phyloP scores from a whole-genome alignment of 2,329 filamentous ascomycete species.

The Eurotiales sp. region DNA sequence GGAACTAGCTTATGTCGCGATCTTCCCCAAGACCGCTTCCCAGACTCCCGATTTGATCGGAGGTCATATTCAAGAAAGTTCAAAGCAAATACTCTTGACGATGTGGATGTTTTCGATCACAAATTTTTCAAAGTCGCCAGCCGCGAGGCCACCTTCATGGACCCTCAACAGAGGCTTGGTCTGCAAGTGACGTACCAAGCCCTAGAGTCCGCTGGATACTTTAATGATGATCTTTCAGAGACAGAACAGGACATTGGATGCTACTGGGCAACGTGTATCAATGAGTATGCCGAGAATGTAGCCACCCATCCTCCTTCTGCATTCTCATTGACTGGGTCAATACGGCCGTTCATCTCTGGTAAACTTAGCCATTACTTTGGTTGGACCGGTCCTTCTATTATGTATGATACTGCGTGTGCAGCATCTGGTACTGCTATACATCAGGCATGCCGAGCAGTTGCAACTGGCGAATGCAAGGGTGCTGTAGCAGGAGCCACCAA shows the following conservation, averaged over 20 bases:
- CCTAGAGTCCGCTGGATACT: slow-evolving; percentile 30
- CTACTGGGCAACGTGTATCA: neutral
- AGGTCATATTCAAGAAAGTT: slow-evolving; percentile 1
- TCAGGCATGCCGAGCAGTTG: slow-evolving; percentile 22
- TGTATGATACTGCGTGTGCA: slow-evolving; percentile 42
- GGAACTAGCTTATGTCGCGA: neutral
- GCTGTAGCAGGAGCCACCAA: slow-evolving; percentile 35
- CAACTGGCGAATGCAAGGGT: slow-evolving; percentile 21
- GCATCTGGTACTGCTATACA: slow-evolving; percentile 35
- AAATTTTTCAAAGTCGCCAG: slow-evolving; percentile 29
- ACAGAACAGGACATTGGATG: neutral
- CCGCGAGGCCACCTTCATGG: slow-evolving; percentile 26
- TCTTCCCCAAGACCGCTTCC: neutral
- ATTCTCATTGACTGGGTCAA: neutral
- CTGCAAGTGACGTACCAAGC: slow-evolving; percentile 32
- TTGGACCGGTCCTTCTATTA: slow-evolving; percentile 41
- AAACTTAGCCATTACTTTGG: slow-evolving; percentile 43
- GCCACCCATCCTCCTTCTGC: neutral
- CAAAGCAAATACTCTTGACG: slow-evolving; percentile 18
- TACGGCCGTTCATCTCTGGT: slow-evolving; percentile 15
- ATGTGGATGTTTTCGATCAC: slow-evolving; percentile 28
- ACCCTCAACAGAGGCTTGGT: slow-evolving; percentile 31
- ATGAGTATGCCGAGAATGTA: slow-evolving; percentile 2
- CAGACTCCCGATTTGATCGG: neutral
- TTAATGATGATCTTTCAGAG: slow-evolving; percentile 9